Base-by-base conservation (phyloP, 2,329 filamentous ascomycete genomes). In the Xylariaceae sp. region DNA sequence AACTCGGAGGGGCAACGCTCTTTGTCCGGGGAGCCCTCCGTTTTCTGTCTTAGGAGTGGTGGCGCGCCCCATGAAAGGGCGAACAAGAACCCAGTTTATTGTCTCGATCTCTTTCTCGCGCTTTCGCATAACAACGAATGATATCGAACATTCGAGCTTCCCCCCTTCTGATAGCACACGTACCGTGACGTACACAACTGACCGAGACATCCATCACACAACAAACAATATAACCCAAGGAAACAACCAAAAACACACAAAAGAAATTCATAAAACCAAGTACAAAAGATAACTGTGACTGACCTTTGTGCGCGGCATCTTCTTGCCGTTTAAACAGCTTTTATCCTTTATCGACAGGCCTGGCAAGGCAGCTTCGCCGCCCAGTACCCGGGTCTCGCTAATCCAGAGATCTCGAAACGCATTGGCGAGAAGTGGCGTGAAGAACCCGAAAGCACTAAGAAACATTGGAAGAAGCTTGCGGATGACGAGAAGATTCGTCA, bases 321-420 rank as follows among this genome's bases (percentile, higher is more conserved):
- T 23, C 62, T 60, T 56, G 51, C 58, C 56, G 47, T 17, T 60
- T 48, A 4, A 64, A 67, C 61, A 99, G 94, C 93, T 54, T 99
- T 99, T 77, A 99, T 99, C 66, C 81, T 99, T 68, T 99, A 96
- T 78, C 91, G 94, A 45, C 92, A 97, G 73, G 89, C 95, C 73
- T 88, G 94, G 69, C 93, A 97, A 74, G 86, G 89, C 15, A 80
- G 85, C 53, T 90, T 97, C 54, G 88, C 92, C 44, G 81, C 86
- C 56, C 83, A 90, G 67, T 84, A 97, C 69, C 93, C 92, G n/a
- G 89, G 91, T 50, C 84, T 97, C 65, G 87, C 92, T 51, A 97
- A 97, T 74, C 93, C 93, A 2, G 91, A 97, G 55, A 96, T 97
- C 68, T 97, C 93, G 65, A 97, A 97, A 76, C 95, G 97, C 68